These are phyloP conservation scores for Sporisorium iseilematis-ciliati DNA, from an alignment of 1,284 basidiomycete genomes.

Conservation along the genomic window DNA sequence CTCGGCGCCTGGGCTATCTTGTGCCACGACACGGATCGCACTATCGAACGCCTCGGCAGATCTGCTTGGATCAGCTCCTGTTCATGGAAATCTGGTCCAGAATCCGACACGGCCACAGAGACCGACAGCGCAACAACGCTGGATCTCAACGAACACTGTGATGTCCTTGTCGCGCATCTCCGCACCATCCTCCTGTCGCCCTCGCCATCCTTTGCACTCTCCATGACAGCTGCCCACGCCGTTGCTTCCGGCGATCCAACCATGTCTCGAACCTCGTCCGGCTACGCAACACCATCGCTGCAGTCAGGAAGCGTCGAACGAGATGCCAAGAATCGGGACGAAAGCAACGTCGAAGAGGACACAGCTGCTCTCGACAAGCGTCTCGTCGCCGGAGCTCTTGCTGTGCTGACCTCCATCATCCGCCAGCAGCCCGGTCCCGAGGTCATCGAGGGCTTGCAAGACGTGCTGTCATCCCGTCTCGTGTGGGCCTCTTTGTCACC, in stretches of 20 bases:
- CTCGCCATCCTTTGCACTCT: slow-evolving; percentile 52
- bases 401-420: slow-evolving; percentile 49
- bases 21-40: slow-evolving; percentile 79
- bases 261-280: slow-evolving; percentile 41
- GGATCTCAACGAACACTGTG: slow-evolving; percentile 34
- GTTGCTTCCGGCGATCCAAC: slow-evolving; percentile 23
- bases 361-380: slow-evolving; percentile 61
- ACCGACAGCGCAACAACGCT: neutral
- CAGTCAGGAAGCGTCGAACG: slow-evolving; percentile 32
- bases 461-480: slow-evolving; percentile 44
- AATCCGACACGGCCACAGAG: neutral
- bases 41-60: slow-evolving; percentile 74
- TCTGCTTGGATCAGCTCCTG: slow-evolving; percentile 73
- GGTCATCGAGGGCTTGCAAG: slow-evolving; percentile 33
- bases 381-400: slow-evolving; percentile 62
- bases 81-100: slow-evolving; percentile 13
- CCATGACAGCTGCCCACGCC: slow-evolving; percentile 50
- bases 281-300: slow-evolving; percentile 28
- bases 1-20: slow-evolving; percentile 84
- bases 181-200: slow-evolving; percentile 47
- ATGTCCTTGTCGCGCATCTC: slow-evolving; percentile 44
- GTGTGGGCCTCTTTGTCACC: slow-evolving; percentile 56
- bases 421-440: slow-evolving; percentile 15
- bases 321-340: slow-evolving; percentile 68
- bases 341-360: slow-evolving; percentile 66